A percentile compares a stretch with the other conserved stretches of the same genome.
Evolutionary conservation across 805 yeast genomes (phyloP).

Genomic region (Saturnispora dispora): DNA sequence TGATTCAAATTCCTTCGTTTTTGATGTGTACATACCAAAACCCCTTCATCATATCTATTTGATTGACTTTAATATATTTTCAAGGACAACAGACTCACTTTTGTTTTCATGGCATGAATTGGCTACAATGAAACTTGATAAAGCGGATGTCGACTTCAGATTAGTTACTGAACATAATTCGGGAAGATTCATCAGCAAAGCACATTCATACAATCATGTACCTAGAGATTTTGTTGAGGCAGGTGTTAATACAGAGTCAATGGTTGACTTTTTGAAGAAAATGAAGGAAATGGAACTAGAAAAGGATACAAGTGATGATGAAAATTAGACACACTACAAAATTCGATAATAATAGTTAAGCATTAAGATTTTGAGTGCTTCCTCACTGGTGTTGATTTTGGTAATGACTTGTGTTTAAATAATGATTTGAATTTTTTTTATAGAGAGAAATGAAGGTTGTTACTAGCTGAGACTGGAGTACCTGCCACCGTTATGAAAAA

Average conservation of each 20-base stretch:
- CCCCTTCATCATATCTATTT: slow-evolving; percentile 59
- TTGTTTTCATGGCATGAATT: slow-evolving; percentile 83
- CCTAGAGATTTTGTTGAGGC: slow-evolving; percentile 91
- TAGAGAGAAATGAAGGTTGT: not conserved
- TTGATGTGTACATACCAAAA: slow-evolving; percentile 78
- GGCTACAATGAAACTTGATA: slow-evolving; percentile 25
- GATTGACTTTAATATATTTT: slow-evolving; percentile 82
- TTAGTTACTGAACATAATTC: slow-evolving; percentile 60
- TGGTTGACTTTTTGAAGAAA: slow-evolving; percentile 57
- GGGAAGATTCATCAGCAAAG: slow-evolving; percentile 70
- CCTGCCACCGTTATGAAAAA: slow-evolving; percentile 6
- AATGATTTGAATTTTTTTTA: not conserved
- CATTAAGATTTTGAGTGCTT: not conserved
- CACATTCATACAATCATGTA: slow-evolving; percentile 83
- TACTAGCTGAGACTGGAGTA: not conserved
- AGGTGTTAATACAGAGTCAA: slow-evolving; percentile 52
- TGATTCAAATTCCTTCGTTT: slow-evolving; percentile 48
- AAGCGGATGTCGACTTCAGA: slow-evolving; percentile 40
- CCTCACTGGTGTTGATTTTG: not conserved
- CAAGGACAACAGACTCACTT: slow-evolving; percentile 67
- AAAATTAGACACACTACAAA: not conserved
- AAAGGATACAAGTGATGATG: slow-evolving; percentile 4
- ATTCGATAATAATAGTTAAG: not conserved
- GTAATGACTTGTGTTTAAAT: not conserved
- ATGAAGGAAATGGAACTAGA: slow-evolving; percentile 27